Evolutionary conservation across 2,329 filamentous ascomycete species (phyloP).

Genomic region (Diaporthe humulicola): DNA sequence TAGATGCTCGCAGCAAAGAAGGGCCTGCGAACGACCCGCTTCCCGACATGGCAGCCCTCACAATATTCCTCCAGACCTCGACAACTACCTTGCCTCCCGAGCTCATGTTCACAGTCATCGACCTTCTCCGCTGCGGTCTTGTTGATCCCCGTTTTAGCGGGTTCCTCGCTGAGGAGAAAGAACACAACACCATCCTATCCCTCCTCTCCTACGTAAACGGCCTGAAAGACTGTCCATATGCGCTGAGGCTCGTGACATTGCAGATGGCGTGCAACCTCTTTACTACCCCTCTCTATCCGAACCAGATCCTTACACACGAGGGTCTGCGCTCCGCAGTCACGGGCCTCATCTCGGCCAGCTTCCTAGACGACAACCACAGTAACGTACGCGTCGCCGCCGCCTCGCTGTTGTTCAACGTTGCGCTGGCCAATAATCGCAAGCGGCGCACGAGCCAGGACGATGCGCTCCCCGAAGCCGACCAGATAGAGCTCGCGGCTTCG

Average conservation of each 20-base stretch:
- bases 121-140: slow-evolving; percentile 84
- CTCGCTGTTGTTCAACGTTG: slow-evolving; percentile 86
- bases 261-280: slow-evolving; percentile 91
- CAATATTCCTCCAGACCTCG: slow-evolving; percentile 69
- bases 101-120: slow-evolving; percentile 83
- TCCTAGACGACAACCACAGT: slow-evolving; percentile 81
- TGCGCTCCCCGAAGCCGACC: slow-evolving; percentile 74
- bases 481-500: slow-evolving; percentile 86
- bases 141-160: slow-evolving; percentile 83
- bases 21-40: slow-evolving; percentile 76
- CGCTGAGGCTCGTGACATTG: slow-evolving; percentile 84
- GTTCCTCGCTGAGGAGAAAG: slow-evolving; percentile 83
- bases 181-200: slow-evolving; percentile 72
- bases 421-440: slow-evolving; percentile 76
- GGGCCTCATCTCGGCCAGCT: slow-evolving; percentile 79
- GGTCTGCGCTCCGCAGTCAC: slow-evolving; percentile 71
- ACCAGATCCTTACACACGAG: slow-evolving; percentile 68
- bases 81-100: slow-evolving; percentile 71
- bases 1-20: slow-evolving; percentile 70
- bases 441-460: slow-evolving; percentile 70
- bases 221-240: slow-evolving; percentile 76
- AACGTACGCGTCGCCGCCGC: slow-evolving; percentile 86
- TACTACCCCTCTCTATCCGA: slow-evolving; percentile 77
- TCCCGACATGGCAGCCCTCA: slow-evolving; percentile 77
- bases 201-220: slow-evolving; percentile 73